phyloP scores from a whole-genome alignment of 2,329 filamentous ascomycete genomes.

The Fusarium sp. region DNA sequence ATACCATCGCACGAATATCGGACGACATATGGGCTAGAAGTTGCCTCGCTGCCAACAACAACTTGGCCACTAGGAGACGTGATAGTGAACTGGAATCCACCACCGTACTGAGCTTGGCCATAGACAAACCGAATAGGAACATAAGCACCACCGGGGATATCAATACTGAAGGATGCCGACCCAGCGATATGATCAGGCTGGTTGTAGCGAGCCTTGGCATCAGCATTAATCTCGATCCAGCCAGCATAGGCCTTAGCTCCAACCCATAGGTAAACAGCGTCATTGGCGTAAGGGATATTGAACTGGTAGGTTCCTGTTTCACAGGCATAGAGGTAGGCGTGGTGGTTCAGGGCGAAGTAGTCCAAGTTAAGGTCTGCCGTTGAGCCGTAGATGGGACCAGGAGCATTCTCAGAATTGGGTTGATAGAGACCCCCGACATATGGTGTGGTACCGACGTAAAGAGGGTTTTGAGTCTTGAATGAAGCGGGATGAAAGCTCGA shows the following conservation, averaged over 20 bases:
- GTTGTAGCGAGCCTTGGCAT: not conserved
- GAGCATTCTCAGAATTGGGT: not conserved
- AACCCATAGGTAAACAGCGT: not conserved
- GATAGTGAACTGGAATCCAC: not conserved
- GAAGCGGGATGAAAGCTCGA: not conserved
- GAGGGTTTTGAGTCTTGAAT: not conserved
- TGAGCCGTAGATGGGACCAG: not conserved
- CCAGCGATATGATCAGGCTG: not conserved
- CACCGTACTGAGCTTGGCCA: constrained; percentile 3
- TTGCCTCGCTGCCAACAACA: not conserved
- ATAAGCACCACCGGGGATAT: not conserved
- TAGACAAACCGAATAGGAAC: not conserved
- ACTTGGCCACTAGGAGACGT: constrained; percentile 6
- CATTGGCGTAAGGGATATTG: not conserved
- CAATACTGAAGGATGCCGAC: not conserved
- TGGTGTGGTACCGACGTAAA: not conserved
- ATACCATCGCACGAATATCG: not conserved
- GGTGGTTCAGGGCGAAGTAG: not conserved
- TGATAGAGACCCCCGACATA: not conserved
- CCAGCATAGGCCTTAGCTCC: not conserved
- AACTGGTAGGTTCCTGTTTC: not conserved
- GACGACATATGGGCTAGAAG: not conserved
- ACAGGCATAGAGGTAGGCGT: not conserved
- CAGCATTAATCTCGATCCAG: not conserved
- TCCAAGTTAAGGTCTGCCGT: not conserved